A percentile compares a stretch with the other conserved stretches of the same genome.
Evolutionary conservation across 2,329 filamentous ascomycete genomes (phyloP).

Genomic region (Botrytis galanthina): DNA sequence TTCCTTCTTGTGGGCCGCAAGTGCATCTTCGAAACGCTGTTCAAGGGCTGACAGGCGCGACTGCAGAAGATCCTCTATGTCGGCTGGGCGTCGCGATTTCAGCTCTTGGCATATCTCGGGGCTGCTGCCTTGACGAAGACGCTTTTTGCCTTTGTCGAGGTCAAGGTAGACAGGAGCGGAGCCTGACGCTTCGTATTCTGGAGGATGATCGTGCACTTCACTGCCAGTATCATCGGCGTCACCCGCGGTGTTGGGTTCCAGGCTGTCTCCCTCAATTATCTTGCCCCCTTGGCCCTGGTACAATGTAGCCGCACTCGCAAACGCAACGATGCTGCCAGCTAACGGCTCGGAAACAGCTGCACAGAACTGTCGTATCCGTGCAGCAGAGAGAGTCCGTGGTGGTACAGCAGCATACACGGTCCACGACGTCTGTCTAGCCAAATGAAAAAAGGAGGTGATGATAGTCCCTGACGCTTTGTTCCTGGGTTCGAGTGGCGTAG

Average conservation of each 20-base stretch:
- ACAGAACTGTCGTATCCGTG: background rate
- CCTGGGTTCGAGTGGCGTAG: slow-evolving; percentile 7
- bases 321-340: slow-evolving; percentile 1
- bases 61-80: slow-evolving; percentile 1
- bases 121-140: background rate
- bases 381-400: background rate
- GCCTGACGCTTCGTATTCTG: slow-evolving; percentile 10
- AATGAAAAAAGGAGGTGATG: slow-evolving; percentile 5
- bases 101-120: slow-evolving; percentile 3
- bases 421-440: slow-evolving; percentile 11
- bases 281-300: slow-evolving; percentile 14
- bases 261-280: slow-evolving; percentile 7
- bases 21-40: background rate
- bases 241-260: slow-evolving; percentile 1
- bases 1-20: background rate
- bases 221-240: background rate
- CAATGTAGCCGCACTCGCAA: slow-evolving; percentile 5
- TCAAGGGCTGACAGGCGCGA: slow-evolving; percentile 7
- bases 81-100: slow-evolving; percentile 5
- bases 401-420: slow-evolving; percentile 13
- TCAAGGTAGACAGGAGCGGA: background rate
- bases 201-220: slow-evolving; percentile 8
- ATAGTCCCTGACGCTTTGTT: slow-evolving; percentile 12
- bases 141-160: slow-evolving; percentile 10
- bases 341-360: slow-evolving; percentile 5